Evolutionary conservation across 2,329 filamentous ascomycete genomes (phyloP), one percentile per base, ranked within the genome.

Genomic region (Alternaria rosae): DNA sequence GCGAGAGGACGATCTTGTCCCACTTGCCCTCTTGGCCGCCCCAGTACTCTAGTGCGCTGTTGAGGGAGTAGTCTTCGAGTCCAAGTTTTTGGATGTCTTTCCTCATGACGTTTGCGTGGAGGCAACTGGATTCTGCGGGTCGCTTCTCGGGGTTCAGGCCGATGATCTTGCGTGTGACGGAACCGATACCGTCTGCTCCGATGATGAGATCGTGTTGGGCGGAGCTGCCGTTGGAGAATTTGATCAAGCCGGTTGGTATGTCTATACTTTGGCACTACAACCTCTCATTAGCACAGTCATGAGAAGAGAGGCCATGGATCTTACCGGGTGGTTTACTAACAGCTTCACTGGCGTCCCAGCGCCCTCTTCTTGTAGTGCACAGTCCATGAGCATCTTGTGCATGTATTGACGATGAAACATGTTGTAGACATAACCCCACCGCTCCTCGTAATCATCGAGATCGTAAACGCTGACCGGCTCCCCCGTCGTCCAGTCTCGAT

Each of bases 351-450:
- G 86, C 1, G 62, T 75, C 0, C 88, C 88, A 42, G 83, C 79
- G 0, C 88, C 88, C 45, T 82, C 75, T 41, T 82, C 76, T 38
- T 84, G 82, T 62, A 87, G 58, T 0, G 88, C 89, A 52, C 82
- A 80, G 20, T 89, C 87, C 79, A 85, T 88, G 23, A 91, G 76
- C 88, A 91, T 90, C 7, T 80, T 73, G 68, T 91, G 89, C 89
- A 91, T 91, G 64, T 90, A 84, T 70, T 89, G 86, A 0, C 89
- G 82, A 70, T 91, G 89, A 67, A 91, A 91, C 87, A 90, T 90
- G 76, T 90, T 88, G 74, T 90, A 73, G 10, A 66, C 84, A 75
- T 87, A 85, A 12, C 88, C 88, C 88, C 88, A 91, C 56, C 81
- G 82, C 78, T 87, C 73, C 76, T 91, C 85, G 59, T 91, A 91